Evolutionary conservation across 75 land plant genomes (phyloP), one percentile per base, ranked within the genome.

Genomic region (Selaginella moellendorffii): DNA sequence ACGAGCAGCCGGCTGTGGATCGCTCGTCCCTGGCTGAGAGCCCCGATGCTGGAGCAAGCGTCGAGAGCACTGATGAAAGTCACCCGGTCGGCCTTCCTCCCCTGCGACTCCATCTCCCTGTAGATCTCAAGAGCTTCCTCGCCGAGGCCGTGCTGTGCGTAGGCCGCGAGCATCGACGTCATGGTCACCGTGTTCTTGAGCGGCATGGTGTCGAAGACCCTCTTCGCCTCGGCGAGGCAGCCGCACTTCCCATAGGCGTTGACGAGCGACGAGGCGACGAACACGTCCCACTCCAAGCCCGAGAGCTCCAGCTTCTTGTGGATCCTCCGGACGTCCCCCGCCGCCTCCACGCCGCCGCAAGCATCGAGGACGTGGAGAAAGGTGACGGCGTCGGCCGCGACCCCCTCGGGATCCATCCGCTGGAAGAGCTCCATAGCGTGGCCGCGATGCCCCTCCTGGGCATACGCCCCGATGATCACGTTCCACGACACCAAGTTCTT

Each of bases 11-110:
- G 9, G 9, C n/a, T 8, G n/a, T 56, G 59, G n/a, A 56, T 24
- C 59, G 9, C 21, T 8, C 59, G 19, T 21, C 59, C 59, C 59
- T 56, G 17, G 9, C 9, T n/a, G 5, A 56, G 24, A 21, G 59
- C 59, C 5, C 23, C 59, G 9, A 56, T 19, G n/a, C n/a, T 56
- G 59, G 59, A 56, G 24, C 59, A 56, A 9, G 59, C 59, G 21
- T 56, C 59, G 2, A 56, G 21, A 56, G 24, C 9, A 56, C 59
- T 8, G 59, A 56, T 5, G 24, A 56, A 56, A 9, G 59, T 56
- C 24, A 56, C 59, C 59, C 59, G 5, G n/a, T 56, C 59, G 2
- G 59, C 5, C 19, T 56, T 56, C 19, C 5, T 8, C 9, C 24
- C 24, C 8, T 24, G 19, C 59, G 5, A 2, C 24, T 2, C 24